Evolutionary conservation across 805 yeast species (phyloP).

Genomic region (Wickerhamiella galacta): DNA sequence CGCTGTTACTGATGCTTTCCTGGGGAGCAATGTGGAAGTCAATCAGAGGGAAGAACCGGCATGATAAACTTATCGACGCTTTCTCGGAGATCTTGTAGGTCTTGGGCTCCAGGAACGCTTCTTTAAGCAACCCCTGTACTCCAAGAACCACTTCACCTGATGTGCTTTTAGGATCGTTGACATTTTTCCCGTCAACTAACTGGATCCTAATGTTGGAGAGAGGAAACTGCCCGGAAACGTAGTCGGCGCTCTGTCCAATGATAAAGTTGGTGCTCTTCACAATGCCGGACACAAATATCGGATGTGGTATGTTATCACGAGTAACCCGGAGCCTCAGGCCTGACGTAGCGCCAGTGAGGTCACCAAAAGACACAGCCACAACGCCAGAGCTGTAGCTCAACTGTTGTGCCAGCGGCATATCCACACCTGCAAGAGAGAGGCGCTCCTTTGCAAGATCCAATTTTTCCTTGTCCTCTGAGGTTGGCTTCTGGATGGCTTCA

Average conservation of each 20-base stretch:
- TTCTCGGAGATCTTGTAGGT: constrained; percentile 7
- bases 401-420: constrained; percentile 30
- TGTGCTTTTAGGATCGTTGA: constrained; percentile 7
- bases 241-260: constrained; percentile 15
- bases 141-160: constrained; percentile 34
- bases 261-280: constrained; percentile 27
- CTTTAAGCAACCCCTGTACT: constrained; percentile 19
- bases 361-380: constrained; percentile 40
- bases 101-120: constrained; percentile 13
- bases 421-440: constrained; percentile 19
- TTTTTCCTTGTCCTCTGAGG: constrained; percentile 22
- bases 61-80: constrained; percentile 11
- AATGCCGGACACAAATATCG: constrained; percentile 41
- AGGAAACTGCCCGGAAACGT: constrained; percentile 15
- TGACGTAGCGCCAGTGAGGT: constrained; percentile 10
- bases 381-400: constrained; percentile 55
- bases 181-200: constrained; percentile 11
- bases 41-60: constrained; percentile 62
- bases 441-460: constrained; percentile 14
- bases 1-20: constrained; percentile 63
- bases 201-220: constrained; percentile 13
- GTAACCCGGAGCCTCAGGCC: constrained; percentile 55
- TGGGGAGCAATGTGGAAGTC: constrained; percentile 44
- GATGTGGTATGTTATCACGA: constrained; percentile 59
- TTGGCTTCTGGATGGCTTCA: constrained; percentile 13